phyloP scores from a whole-genome alignment of 2,329 filamentous ascomycete species.

The Pseudonectria buxi region DNA sequence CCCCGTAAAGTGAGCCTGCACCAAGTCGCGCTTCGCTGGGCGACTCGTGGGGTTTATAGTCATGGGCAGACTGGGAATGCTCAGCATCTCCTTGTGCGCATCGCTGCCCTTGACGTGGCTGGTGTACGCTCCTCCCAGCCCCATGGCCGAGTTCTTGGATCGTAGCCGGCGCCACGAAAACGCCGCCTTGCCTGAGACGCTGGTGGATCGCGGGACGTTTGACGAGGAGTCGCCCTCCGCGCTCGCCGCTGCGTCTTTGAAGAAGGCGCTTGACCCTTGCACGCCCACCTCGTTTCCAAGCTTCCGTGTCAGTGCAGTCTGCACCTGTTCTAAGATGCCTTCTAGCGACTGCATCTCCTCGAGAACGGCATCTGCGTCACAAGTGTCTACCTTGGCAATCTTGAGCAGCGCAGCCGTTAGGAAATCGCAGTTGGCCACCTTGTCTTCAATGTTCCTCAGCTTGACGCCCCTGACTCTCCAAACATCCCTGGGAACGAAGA shows the following conservation, averaged over 20 bases:
- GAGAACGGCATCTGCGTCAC: constrained; percentile 83
- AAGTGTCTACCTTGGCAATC: constrained; percentile 75
- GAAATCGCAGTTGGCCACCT: constrained; percentile 84
- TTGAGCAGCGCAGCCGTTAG: constrained; percentile 84
- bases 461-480: constrained; percentile 95
- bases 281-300: constrained; percentile 91
- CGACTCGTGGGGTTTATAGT: constrained; percentile 57
- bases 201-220: constrained; percentile 47
- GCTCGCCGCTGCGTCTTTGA: constrained; percentile 58
- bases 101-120: constrained; percentile 19
- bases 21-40: constrained; percentile 65
- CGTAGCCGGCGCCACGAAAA: constrained; percentile 87
- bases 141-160: constrained; percentile 75
- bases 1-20: constrained; percentile 65
- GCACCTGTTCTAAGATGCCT: constrained; percentile 76
- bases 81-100: constrained; percentile 35
- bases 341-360: constrained; percentile 94
- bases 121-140: constrained; percentile 44
- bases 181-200: constrained; percentile 62
- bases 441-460: constrained; percentile 85
- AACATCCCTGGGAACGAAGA: constrained; percentile 87
- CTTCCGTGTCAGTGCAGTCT: constrained; percentile 68
- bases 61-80: constrained; percentile 71
- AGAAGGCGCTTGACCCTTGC: constrained; percentile 63
- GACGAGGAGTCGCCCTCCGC: constrained; percentile 39